These are phyloP conservation scores for Delonix regia DNA, from an alignment of 306 rosid genomes.

Conservation along the genomic window DNA sequence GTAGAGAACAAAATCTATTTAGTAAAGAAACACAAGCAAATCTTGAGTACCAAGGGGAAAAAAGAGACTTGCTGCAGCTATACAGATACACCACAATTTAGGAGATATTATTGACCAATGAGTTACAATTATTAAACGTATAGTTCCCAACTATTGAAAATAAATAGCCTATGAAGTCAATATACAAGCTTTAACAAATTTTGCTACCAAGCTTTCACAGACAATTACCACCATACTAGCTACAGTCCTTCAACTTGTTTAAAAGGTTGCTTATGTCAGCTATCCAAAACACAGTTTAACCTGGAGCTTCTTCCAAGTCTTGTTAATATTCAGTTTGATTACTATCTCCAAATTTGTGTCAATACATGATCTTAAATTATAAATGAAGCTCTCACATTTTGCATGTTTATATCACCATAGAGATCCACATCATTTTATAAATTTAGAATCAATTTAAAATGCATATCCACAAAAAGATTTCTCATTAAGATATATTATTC, in stretches of 20 bases:
- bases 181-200: not conserved
- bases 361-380: not conserved
- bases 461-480: not conserved
- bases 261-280: not conserved
- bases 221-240: not conserved
- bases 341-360: not conserved
- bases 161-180: not conserved
- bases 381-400: not conserved
- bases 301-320: not conserved
- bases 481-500: not conserved
- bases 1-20: not conserved
- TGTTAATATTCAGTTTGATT: too few species aligned
- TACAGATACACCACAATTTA: not conserved
- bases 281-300: not conserved
- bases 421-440: not conserved
- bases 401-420: not conserved
- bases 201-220: not conserved
- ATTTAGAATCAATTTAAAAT: not conserved
- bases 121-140: not conserved
- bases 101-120: not conserved
- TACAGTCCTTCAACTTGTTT: not conserved
- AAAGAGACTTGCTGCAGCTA: not conserved
- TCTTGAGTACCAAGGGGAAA: not conserved
- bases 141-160: not conserved
- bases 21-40: not conserved